Conservation (phyloP, 331 rosid genomes). For the Dryas integrifolia region DNA sequence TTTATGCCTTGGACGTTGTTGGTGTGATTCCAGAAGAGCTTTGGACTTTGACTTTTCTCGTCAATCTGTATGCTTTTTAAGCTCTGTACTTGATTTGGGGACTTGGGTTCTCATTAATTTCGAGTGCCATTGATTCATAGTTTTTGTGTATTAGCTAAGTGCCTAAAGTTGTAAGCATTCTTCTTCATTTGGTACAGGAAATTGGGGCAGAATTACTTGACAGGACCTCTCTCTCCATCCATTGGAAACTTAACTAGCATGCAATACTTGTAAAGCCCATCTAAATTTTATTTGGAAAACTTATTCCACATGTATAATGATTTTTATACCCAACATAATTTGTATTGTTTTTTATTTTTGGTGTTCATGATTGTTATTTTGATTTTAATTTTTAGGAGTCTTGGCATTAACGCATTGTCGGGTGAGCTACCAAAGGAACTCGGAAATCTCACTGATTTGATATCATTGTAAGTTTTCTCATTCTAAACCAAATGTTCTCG, state of each 20-base stretch:
- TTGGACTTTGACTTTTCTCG: conserved; percentile 64
- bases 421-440: conserved; percentile 69
- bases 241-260: conserved; percentile 52
- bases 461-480: conserved; percentile 37
- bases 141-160: neutral
- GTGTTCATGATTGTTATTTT: neutral
- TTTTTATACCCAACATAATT: neutral
- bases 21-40: conserved; percentile 63
- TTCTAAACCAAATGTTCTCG: neutral
- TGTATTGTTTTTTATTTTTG: neutral
- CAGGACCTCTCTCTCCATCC: conserved; percentile 58
- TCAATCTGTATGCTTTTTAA: conserved; percentile 50
- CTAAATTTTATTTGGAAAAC: neutral
- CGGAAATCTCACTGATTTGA: conserved; percentile 50
- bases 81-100: neutral
- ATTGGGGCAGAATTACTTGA: conserved; percentile 49
- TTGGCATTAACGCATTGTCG: conserved; percentile 58
- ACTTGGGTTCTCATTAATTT: neutral
- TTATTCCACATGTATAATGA: neutral
- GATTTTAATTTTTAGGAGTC: conserved; percentile 25
- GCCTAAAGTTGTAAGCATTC: conserved; percentile 11
- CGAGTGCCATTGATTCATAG: too few species aligned
- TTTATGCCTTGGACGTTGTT: conserved; percentile 34
- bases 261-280: conserved; percentile 57
- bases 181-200: conserved; percentile 40